These are phyloP conservation scores for Pseudogymnoascus sp. DNA, from an alignment of 2,329 filamentous ascomycete genomes.

Conservation along the genomic window DNA sequence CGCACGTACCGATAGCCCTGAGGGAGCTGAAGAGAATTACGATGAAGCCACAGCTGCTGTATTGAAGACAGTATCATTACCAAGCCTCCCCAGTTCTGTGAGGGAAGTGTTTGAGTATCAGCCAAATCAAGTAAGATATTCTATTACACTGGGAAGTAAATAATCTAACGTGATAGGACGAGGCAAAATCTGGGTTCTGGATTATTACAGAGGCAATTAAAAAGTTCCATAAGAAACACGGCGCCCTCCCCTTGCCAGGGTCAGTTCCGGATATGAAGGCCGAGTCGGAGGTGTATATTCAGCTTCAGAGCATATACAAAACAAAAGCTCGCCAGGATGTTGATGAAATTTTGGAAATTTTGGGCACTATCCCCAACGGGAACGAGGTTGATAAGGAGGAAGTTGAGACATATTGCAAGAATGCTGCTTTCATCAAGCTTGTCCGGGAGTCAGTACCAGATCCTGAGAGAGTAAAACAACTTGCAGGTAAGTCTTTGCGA, in stretches of 20 bases:
- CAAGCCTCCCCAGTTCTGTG: constrained; percentile 59
- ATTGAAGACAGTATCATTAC: constrained; percentile 70
- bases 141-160: background rate
- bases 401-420: constrained; percentile 90
- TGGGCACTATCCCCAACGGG: constrained; percentile 44
- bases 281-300: constrained; percentile 79
- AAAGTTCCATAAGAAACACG: constrained; percentile 64
- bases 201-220: constrained; percentile 73
- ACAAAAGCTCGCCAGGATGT: constrained; percentile 71
- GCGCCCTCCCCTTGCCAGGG: constrained; percentile 72
- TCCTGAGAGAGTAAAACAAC: background rate
- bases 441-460: constrained; percentile 42
- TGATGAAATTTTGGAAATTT: constrained; percentile 60
- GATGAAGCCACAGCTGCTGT: constrained; percentile 85
- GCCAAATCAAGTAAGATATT: constrained; percentile 37
- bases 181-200: constrained; percentile 67
- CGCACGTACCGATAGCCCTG: constrained; percentile 62
- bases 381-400: constrained; percentile 57
- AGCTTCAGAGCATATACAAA: constrained; percentile 90
- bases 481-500: background rate
- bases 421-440: constrained; percentile 85
- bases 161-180: constrained; percentile 28
- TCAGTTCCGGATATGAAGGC: constrained; percentile 97
- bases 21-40: constrained; percentile 93
- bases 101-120: constrained; percentile 70